phyloP scores from a whole-genome alignment of 2,329 filamentous ascomycete species.

The Sordariomycetes sp. region DNA sequence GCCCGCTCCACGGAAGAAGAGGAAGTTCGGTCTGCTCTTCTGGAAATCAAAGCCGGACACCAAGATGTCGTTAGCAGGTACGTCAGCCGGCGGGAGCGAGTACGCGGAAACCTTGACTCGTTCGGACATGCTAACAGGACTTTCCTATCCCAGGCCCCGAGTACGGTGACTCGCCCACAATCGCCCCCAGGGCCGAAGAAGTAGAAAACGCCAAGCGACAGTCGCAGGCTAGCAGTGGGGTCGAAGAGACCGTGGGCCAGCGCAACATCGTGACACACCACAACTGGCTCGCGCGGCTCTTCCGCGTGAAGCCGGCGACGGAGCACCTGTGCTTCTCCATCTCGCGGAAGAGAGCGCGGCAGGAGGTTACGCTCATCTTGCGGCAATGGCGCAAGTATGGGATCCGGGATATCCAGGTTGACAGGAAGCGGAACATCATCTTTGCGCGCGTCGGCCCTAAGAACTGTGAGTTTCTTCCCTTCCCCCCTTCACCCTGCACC shows the following conservation, averaged over 20 bases:
- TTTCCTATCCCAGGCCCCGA: not conserved
- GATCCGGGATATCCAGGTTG: conserved; percentile 67
- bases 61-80: conserved; percentile 34
- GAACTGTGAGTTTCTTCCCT: conserved; percentile 56
- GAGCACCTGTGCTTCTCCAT: conserved; percentile 66
- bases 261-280: conserved; percentile 57
- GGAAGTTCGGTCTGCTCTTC: conserved; percentile 44
- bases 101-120: too few species aligned
- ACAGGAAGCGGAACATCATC: conserved; percentile 70
- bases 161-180: not conserved
- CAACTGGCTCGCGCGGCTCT: conserved; percentile 82
- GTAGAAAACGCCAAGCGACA: not conserved
- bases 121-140: not conserved
- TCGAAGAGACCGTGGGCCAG: conserved; percentile 10
- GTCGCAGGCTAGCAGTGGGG: not conserved
- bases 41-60: conserved; percentile 41
- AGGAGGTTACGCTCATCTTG: conserved; percentile 65
- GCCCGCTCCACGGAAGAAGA: conserved; percentile 25
- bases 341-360: conserved; percentile 57
- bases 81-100: conserved; percentile 9
- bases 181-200: not conserved
- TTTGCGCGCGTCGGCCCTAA: conserved; percentile 64
- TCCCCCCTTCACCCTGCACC: not conserved
- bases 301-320: conserved; percentile 77
- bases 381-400: conserved; percentile 75